phyloP scores from a whole-genome alignment of 129 eudicot genomes.

The Escallonia herrerae region DNA sequence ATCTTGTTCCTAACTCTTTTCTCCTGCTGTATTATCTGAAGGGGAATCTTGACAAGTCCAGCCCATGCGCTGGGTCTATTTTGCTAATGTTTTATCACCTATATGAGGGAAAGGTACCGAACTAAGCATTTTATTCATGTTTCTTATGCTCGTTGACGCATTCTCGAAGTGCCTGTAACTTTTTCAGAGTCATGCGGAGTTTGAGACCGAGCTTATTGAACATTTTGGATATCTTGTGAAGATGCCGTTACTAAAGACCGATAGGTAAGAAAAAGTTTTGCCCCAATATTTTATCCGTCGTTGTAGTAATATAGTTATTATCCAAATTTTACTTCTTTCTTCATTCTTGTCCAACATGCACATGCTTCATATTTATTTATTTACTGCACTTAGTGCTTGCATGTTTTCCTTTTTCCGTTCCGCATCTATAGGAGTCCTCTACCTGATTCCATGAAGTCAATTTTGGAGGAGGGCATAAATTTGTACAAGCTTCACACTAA shows the following conservation, averaged over 20 bases:
- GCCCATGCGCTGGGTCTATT: conserved; percentile 83
- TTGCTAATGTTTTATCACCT: conserved; percentile 92
- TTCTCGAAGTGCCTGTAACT: not conserved
- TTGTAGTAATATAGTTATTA: not conserved
- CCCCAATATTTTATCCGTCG: not conserved
- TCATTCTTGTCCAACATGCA: not conserved
- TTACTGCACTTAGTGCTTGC: conserved; percentile 15
- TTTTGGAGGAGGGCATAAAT: conserved; percentile 83
- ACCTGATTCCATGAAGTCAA: conserved; percentile 58
- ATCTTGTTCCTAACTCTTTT: conserved; percentile 5
- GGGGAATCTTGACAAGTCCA: conserved; percentile 94
- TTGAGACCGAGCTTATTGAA: conserved; percentile 79
- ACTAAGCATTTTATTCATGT: not conserved
- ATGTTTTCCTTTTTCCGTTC: not conserved
- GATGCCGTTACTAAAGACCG: conserved; percentile 81
- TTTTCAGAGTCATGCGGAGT: conserved; percentile 66
- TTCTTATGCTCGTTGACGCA: too few species aligned
- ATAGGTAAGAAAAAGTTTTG: conserved; percentile 41
- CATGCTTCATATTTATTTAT: not conserved
- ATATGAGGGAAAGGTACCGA: conserved; percentile 86
- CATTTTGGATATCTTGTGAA: conserved; percentile 93
- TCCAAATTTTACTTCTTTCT: not conserved
- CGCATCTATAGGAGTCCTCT: conserved; percentile 49
- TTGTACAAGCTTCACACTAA: conserved; percentile 66
- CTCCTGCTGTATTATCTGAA: conserved; percentile 21